phyloP scores from a whole-genome alignment of 352 stramenopile species.

The Pythium grandisporangium region DNA sequence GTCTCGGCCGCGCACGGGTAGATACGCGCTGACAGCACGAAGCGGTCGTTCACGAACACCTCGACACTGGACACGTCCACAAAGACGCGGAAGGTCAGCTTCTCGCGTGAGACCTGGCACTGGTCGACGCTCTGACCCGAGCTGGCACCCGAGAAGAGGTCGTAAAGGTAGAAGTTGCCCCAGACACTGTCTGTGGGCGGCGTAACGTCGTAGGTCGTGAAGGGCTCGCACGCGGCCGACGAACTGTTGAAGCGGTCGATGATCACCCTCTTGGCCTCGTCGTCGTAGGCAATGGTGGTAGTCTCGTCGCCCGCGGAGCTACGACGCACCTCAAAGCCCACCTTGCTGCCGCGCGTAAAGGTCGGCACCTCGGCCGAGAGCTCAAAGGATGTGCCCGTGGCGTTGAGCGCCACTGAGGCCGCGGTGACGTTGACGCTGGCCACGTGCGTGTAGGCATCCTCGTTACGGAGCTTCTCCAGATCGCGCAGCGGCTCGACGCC shows the following conservation, averaged over 20 bases:
- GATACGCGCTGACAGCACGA: slow-evolving; percentile 49
- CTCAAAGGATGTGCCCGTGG: slow-evolving; percentile 42
- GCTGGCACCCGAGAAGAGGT: slow-evolving; percentile 20
- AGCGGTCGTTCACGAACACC: slow-evolving; percentile 66
- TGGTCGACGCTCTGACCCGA: no score
- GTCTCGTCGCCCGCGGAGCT: slow-evolving; percentile 31
- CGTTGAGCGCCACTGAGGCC: slow-evolving; percentile 24
- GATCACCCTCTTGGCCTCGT: slow-evolving; percentile 41
- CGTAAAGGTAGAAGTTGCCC: slow-evolving; percentile 55
- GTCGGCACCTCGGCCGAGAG: slow-evolving; percentile 29
- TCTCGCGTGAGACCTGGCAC: slow-evolving; percentile 32
- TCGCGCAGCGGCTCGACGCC: slow-evolving; percentile 32
- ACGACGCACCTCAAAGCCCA: slow-evolving; percentile 50
- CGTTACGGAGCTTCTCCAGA: slow-evolving; percentile 37
- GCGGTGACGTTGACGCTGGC: slow-evolving; percentile 17
- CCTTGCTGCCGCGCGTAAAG: slow-evolving; percentile 31
- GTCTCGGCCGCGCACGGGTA: slow-evolving; percentile 46
- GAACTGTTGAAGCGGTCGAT: slow-evolving; percentile 47
- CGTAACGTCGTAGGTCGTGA: slow-evolving; percentile 22
- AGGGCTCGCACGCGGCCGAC: slow-evolving; percentile 31
- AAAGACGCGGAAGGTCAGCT: slow-evolving; percentile 47
- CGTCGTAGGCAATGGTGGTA: slow-evolving; percentile 58
- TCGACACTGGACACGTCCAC: slow-evolving; percentile 64
- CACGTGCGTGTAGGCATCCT: slow-evolving; percentile 20
- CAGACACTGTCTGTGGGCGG: slow-evolving; percentile 23